Base-by-base conservation (phyloP, 179 eudicot species). In the Heliamphora pulchella region DNA sequence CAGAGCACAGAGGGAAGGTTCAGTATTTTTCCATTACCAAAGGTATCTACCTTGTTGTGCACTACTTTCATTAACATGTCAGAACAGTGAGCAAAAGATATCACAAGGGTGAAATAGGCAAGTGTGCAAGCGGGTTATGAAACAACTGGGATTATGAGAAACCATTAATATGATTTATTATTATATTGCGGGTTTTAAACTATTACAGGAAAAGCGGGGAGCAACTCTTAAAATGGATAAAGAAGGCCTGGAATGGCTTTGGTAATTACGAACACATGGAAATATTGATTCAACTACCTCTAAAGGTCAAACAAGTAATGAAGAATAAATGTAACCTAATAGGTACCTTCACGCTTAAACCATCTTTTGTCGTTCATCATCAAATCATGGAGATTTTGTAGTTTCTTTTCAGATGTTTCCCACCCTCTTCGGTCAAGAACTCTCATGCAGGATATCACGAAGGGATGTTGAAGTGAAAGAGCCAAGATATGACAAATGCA, bases 401-500 rank as follows among this genome's bases (percentile, higher is more conserved):
- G 17, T 3, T 9, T 0, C 7, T 22, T 69, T 5, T 46, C 55
- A 71, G 57, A 50, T 5, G 22, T 14, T 44, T 50, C 14, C 20
- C 58, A 10, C 75, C 61, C 15, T 51, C 43, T 72, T 9, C 46
- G 1, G 61, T 18, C 44, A 0, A 50, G 8, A 20, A 53, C 41
- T 73, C 44, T 18, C 4, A 55, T 9, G 44, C 31, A 46, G 31
- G n/a, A 10, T 54, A 71, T 69, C 80, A 79, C 2, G 94, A 84
- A 13, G 90, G 89, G 73, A 86, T 84, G 67, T 86, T 89, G 80
- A 91, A 91, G 82, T 86, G 31, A 31, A 31, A 31, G 31, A 31
- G 31, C 31, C 31, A 31, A 31, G 31, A 31, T 31, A 31, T 31
- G 80, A 91, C 86, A 79, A 91, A 91, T 14, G 91, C 89, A 50